Evolutionary conservation across 2,329 filamentous ascomycete species (phyloP).

Genomic region (Pseudohalonectria lignicola): DNA sequence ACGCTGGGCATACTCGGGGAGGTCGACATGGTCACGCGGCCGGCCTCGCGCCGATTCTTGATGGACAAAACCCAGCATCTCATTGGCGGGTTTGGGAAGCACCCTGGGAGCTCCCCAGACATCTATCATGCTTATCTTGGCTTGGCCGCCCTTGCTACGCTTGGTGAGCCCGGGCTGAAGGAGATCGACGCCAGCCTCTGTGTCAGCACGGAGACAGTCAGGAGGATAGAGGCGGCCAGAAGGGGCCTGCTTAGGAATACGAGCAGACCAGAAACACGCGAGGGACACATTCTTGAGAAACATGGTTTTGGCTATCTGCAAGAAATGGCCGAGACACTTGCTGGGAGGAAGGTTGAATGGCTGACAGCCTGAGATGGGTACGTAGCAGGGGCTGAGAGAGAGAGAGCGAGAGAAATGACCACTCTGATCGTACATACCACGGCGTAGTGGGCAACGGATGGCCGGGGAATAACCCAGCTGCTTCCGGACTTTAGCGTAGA

Average conservation of each 20-base stretch:
- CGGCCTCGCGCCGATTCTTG: constrained; percentile 68
- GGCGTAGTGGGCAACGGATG: too few relatives aligned
- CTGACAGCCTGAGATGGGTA: too few relatives aligned
- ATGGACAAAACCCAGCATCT: constrained; percentile 77
- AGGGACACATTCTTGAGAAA: too few relatives aligned
- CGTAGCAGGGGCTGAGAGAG: too few relatives aligned
- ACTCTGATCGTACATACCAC: too few relatives aligned
- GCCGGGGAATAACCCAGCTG: too few relatives aligned
- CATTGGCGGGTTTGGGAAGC: constrained; percentile 74
- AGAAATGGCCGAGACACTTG: too few relatives aligned
- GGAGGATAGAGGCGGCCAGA: constrained; percentile 36
- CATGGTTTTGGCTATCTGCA: too few relatives aligned
- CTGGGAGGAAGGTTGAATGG: too few relatives aligned
- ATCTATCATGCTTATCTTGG: constrained; percentile 87
- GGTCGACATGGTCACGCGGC: constrained; percentile 43
- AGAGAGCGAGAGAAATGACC: too few relatives aligned
- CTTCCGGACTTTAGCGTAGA: too few relatives aligned
- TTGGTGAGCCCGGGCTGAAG: constrained; percentile 60
- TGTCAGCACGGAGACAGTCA: constrained; percentile 50
- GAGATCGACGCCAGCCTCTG: constrained; percentile 66
- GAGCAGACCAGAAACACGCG: too few relatives aligned
- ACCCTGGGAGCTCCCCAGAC: constrained; percentile 57
- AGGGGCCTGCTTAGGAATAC: constrained; percentile 20
- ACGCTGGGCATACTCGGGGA: constrained; percentile 39
- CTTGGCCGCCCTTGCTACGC: constrained; percentile 64